phyloP scores from a whole-genome alignment of 129 eudicot genomes.

The carrot (Daucus carota) region DH1_v3.0 NC_030387.2:24768001-24768500 shows the following conservation, averaged over 20 bases:
- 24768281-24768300: conserved; percentile 1
- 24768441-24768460: neutral
- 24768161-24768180: conserved; percentile 17
- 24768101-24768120: conserved; percentile 85
- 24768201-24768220: neutral
- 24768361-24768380: conserved; percentile 31
- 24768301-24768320: conserved; percentile 5
- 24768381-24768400: conserved; percentile 6
- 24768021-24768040: neutral
- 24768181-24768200: neutral
- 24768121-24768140: conserved; percentile 89
- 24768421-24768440: neutral
- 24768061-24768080: conserved; percentile 76
- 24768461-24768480: neutral
- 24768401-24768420: conserved; percentile 31
- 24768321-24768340: conserved; percentile 63
- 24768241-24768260: neutral
- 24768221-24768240: neutral
- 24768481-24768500: neutral
- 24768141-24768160: conserved; percentile 94
- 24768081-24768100: conserved; percentile 92
- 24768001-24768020: neutral
- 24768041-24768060: neutral
- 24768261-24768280: neutral
- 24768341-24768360: conserved; percentile 58